Evolutionary conservation across 1,284 basidiomycete genomes (phyloP), one percentile per base, ranked within the genome.

Genomic region (Earliella scabrosa): DNA sequence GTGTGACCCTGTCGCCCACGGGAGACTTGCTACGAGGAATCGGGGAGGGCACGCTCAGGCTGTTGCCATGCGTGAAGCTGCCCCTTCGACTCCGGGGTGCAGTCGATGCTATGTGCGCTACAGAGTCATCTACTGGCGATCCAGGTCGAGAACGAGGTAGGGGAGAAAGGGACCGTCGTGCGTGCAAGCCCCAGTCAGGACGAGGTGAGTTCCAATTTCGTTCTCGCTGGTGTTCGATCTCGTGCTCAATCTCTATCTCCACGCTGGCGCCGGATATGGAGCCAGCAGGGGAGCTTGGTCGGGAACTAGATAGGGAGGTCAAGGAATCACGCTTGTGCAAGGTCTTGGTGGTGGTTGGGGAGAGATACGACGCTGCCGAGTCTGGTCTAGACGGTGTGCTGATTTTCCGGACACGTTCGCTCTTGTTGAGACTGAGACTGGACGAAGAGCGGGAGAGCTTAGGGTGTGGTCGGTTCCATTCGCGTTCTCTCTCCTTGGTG

Each of bases 201-300:
- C 75, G 77, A 14, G 78, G 80, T 4, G 83, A 77, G 66, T 82
- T 83, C 85, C 85, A 86, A 65, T 86, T 86, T 36, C 82, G 71
- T 64, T 82, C 79, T 20, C 78, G 71, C 36, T 69, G 65, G 49
- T 83, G 78, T 16, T 68, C 54, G 8, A 74, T 56, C 58, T 78
- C 82, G 5, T 67, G 67, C 54, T 68, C 66, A 34, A 75, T 64
- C 39, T 65, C 65, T 14, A 48, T 38, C 40, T 64, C 68, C 0
- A 63, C 45, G 34, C 62, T 63, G 2, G 39, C 53, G 23, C 55
- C 56, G 4, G 60, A 59, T 20, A 64, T 47, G 2, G 69, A 69
- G 29, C 58, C 54, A 2, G 64, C 40, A 6, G 66, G 65, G 2
- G 67, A 68, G 34, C 44, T 52, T 2, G 63, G 47, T 43, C 64